phyloP scores from a whole-genome alignment of 192 early-diverging fungal species.

The Dimargaris cristalligena region DNA sequence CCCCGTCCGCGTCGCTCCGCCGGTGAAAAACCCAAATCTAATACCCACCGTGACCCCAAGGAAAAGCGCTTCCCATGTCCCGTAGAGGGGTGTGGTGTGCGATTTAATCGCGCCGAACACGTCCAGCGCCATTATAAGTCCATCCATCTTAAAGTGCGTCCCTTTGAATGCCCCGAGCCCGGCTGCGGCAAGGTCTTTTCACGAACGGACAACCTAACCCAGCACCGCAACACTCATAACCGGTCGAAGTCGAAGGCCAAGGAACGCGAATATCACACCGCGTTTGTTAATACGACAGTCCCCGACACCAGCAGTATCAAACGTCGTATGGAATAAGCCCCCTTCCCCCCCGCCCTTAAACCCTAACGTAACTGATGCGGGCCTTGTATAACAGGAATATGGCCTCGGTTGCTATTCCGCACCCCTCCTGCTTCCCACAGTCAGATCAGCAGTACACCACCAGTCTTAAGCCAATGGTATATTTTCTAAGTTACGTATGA shows the following conservation, averaged over 20 bases:
- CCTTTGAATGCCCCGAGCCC: conserved; percentile 34
- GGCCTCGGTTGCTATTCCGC: no score
- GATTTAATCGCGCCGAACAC: conserved; percentile 10
- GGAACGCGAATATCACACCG: not conserved
- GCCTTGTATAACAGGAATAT: no score
- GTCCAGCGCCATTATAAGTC: conserved; percentile 3
- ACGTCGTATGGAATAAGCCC: no score
- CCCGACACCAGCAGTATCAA: not conserved
- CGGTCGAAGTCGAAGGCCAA: conserved; percentile 13
- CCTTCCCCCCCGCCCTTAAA: no score
- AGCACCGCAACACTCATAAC: conserved; percentile 38
- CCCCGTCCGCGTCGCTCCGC: no score
- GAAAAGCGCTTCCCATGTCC: not conserved
- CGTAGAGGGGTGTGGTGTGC: not conserved
- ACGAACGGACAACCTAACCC: conserved; percentile 41
- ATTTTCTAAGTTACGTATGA: no score
- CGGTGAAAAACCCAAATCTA: not conserved
- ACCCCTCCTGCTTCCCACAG: no score
- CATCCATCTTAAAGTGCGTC: conserved; percentile 41
- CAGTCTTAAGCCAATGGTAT: no score
- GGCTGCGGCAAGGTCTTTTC: conserved; percentile 43
- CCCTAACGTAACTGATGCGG: no score
- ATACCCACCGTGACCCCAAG: not conserved
- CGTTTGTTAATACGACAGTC: conserved; percentile 4
- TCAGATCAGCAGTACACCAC: no score